A percentile compares a stretch with the other conserved stretches of the same genome.
These are phyloP conservation scores for Spathaspora sp. DNA, from an alignment of 805 yeast genomes.

Conservation along the genomic window DNA sequence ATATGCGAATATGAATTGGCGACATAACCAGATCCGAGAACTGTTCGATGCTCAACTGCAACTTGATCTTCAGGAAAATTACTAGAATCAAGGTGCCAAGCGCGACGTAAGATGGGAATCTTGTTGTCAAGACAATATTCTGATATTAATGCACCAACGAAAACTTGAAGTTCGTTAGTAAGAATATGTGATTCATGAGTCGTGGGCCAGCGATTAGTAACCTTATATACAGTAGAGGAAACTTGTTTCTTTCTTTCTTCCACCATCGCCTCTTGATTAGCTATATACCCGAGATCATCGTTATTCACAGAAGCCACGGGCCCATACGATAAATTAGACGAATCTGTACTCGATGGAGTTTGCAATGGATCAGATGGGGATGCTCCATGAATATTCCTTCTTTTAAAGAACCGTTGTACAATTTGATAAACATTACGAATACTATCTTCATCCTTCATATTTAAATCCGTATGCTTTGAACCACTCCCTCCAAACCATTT, in stretches of 20 bases:
- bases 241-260: not conserved
- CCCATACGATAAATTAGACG: constrained; percentile 12
- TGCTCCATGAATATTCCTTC: constrained; percentile 29
- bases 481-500: constrained; percentile 12
- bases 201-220: not conserved
- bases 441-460: not conserved
- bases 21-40: constrained; percentile 30
- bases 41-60: constrained; percentile 30
- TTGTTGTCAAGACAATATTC: constrained; percentile 16
- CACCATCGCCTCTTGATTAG: not conserved
- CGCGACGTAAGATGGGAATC: constrained; percentile 14
- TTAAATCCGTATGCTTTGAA: constrained; percentile 2
- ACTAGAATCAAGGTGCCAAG: constrained; percentile 13
- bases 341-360: constrained; percentile 11
- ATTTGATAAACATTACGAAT: constrained; percentile 23
- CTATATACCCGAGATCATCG: not conserved
- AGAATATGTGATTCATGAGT: constrained; percentile 17
- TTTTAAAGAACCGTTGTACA: constrained; percentile 27
- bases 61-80: constrained; percentile 19
- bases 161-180: constrained; percentile 20
- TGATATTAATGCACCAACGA: constrained; percentile 22
- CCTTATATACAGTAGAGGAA: not conserved
- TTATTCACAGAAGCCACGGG: constrained; percentile 1
- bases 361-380: constrained; percentile 9
- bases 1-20: constrained; percentile 36